phyloP scores from a whole-genome alignment of 2,329 filamentous ascomycete genomes.

The Epichloe brachyelytri region DNA sequence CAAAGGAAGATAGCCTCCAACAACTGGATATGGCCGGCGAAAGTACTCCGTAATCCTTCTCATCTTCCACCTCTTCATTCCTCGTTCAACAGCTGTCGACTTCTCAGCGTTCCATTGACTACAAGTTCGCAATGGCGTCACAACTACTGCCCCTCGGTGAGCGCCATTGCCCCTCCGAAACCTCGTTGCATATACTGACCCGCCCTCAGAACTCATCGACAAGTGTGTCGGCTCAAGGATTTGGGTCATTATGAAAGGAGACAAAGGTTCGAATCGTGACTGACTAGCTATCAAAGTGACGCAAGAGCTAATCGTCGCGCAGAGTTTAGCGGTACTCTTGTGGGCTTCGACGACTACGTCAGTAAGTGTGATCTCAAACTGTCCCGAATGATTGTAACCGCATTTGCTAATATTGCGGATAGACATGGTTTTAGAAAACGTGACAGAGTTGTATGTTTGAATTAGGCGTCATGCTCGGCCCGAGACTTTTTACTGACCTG shows the following conservation, averaged over 20 bases:
- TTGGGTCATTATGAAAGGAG: conserved; percentile 99
- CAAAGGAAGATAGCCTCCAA: no score
- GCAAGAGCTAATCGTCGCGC: conserved; percentile 3
- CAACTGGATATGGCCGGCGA: background rate
- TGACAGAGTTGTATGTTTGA: conserved; percentile 74
- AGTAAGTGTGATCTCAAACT: conserved; percentile 51
- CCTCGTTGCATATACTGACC: background rate
- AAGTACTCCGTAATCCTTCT: background rate
- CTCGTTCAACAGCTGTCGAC: background rate
- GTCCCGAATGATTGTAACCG: background rate
- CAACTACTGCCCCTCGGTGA: conserved; percentile 61
- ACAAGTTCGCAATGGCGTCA: conserved; percentile 45
- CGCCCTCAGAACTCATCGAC: conserved; percentile 75
- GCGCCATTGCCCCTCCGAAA: conserved; percentile 6
- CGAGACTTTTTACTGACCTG: background rate
- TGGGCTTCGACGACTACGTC: conserved; percentile 98
- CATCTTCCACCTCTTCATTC: background rate
- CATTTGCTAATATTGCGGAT: conserved; percentile 5
- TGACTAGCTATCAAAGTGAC: background rate
- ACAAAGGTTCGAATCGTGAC: conserved; percentile 56
- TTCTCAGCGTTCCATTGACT: background rate
- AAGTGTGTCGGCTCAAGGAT: conserved; percentile 97
- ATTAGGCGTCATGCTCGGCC: background rate
- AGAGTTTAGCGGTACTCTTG: conserved; percentile 92
- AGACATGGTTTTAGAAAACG: conserved; percentile 98